These are phyloP conservation scores for Trypanosomatidae sp. DNA, from an alignment of 208 protist species.

Conservation along the genomic window DNA sequence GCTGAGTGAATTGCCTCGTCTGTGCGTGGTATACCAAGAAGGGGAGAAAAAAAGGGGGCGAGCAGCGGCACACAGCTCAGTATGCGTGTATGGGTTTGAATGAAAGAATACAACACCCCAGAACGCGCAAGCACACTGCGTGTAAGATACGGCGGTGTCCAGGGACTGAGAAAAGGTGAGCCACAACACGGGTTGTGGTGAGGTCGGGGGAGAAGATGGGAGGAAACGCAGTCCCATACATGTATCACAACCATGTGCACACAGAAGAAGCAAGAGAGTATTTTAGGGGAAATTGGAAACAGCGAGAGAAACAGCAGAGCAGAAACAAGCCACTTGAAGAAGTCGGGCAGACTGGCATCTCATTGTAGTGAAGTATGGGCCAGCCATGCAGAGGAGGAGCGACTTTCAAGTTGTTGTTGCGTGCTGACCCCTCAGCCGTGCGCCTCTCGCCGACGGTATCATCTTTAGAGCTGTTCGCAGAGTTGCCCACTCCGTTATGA, in stretches of 20 bases:
- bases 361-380: neutral
- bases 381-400: neutral
- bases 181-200: neutral
- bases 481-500: neutral
- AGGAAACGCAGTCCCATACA: neutral
- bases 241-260: neutral
- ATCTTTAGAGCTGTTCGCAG: neutral
- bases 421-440: neutral
- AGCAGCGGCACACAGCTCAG: neutral
- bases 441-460: neutral
- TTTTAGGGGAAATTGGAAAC: neutral
- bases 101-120: neutral
- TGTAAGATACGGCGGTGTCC: neutral
- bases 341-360: neutral
- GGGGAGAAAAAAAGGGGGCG: neutral
- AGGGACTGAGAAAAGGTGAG: neutral
- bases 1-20: neutral
- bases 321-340: neutral
- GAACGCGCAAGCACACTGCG: neutral
- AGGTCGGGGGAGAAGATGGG: neutral
- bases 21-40: neutral
- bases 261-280: neutral
- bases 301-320: conserved; percentile 4
- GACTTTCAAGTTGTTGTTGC: neutral
- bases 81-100: neutral